Conservation (phyloP, 371 early-diverging fungal genomes). For the Choanephora cucurbitarum region DNA sequence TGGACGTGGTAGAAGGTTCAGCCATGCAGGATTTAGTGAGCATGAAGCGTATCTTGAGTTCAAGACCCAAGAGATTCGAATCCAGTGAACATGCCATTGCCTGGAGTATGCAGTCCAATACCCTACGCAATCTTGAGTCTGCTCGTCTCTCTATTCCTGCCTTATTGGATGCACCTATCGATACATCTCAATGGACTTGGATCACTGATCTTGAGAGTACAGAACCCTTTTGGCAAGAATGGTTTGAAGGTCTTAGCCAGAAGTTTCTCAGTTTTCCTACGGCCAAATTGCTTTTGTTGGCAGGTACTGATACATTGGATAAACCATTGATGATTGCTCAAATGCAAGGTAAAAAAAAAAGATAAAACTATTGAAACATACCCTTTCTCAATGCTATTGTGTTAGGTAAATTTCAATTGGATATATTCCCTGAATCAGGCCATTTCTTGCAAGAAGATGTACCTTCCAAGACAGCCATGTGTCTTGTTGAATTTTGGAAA, state of each 20-base stretch:
- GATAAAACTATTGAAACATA: background rate
- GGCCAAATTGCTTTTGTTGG: conserved; percentile 83
- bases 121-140: conserved; percentile 68
- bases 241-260: conserved; percentile 83
- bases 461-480: conserved; percentile 71
- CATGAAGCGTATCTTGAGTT: conserved; percentile 63
- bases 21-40: conserved; percentile 77
- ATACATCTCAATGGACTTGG: conserved; percentile 58
- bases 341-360: conserved; percentile 82
- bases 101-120: conserved; percentile 72
- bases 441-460: conserved; percentile 92
- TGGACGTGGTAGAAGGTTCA: conserved; percentile 92
- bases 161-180: conserved; percentile 19
- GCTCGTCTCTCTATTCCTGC: conserved; percentile 81
- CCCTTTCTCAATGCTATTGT: background rate
- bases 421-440: conserved; percentile 81
- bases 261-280: conserved; percentile 74
- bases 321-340: conserved; percentile 91
- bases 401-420: conserved; percentile 82
- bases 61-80: conserved; percentile 64
- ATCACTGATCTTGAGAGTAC: conserved; percentile 73
- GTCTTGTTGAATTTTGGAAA: conserved; percentile 78
- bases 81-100: conserved; percentile 66
- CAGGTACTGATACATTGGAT: conserved; percentile 93
- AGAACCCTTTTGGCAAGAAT: conserved; percentile 80